Base-by-base conservation (phyloP, 2,329 filamentous ascomycete species). In the Ceratocystis papillata region DNA sequence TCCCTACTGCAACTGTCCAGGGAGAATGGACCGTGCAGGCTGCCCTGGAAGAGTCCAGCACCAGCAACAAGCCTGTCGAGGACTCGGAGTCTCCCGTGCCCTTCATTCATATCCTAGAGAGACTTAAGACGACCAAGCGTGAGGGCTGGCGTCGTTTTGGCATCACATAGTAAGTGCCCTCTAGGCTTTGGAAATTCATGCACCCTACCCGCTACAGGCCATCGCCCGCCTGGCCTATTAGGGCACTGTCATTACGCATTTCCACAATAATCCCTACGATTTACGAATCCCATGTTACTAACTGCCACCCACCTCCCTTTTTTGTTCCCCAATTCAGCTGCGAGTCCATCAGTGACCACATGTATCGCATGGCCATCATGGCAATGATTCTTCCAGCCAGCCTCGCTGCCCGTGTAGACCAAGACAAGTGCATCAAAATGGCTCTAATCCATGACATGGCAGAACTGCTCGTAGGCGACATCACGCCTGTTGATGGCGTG, bases 361-460 rank as follows among this genome's bases (percentile, higher is more conserved):
- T 99, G 94, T 99, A 97, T 78, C 91, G 94, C 77, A 99, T 99
- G 94, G 90, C 92, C 62, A 83, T 99, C 71, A 90, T 99, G 75
- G 91, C 90, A 69, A 89, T 99, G 86, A 84, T 96, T 70, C 91
- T 90, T 1, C 93, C 94, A 1, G 81, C 89, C 0, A 77, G 87
- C 1, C 83, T 96, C 10, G 81, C 85, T 1, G 77, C 84, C 0
- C 83, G 82, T 48, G 80, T 97, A 72, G 88, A 97, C 74, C 81
- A 96, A 48, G 77, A 82, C 30, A 87, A 86, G 71, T 99, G 94
- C 80, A 93, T 90, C 72, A 90, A 90, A 77, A 96, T 99, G 92
- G 93, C 91, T 30, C 82, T 99, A 44, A 80, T 99, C 57, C 94
- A 99, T 79, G 94, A 99, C 77, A 96, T 99, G 90, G 94, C 94